Percentiles rank a stretch among this genome's conserved stretches.
phyloP scores from a whole-genome alignment of 2,329 filamentous ascomycete genomes.

The Clonostachys chloroleuca region DNA sequence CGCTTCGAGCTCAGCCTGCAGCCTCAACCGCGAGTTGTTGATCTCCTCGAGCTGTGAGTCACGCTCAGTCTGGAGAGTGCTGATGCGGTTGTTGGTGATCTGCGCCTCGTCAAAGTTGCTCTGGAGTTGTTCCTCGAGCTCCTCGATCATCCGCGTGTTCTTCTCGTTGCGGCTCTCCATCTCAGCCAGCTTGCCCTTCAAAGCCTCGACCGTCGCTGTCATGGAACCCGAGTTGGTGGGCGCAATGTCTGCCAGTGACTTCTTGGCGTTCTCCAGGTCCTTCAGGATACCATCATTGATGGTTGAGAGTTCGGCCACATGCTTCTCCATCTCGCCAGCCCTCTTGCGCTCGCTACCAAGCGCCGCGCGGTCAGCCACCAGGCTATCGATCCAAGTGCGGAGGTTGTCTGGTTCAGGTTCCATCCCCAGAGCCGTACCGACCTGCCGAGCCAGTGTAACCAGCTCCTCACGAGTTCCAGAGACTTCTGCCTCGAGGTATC shows the following conservation, averaged over 20 bases:
- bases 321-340: constrained; percentile 48
- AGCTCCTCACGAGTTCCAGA: constrained; percentile 62
- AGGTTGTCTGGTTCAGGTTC: constrained; percentile 67
- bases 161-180: constrained; percentile 74
- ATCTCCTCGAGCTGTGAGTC: constrained; percentile 75
- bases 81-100: constrained; percentile 77
- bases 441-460: constrained; percentile 58
- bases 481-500: constrained; percentile 57
- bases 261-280: constrained; percentile 58
- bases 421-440: constrained; percentile 55
- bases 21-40: constrained; percentile 55
- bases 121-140: constrained; percentile 94
- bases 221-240: constrained; percentile 40
- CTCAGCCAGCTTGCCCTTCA: constrained; percentile 63
- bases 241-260: constrained; percentile 47
- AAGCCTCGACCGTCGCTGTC: constrained; percentile 47
- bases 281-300: constrained; percentile 57
- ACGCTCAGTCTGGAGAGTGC: constrained; percentile 72
- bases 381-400: constrained; percentile 53
- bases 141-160: constrained; percentile 86
- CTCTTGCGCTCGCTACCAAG: constrained; percentile 56
- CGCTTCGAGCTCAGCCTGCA: constrained; percentile 65
- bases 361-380: constrained; percentile 55
- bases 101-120: constrained; percentile 94
- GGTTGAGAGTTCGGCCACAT: constrained; percentile 48